Conservation (phyloP, 2,329 filamentous ascomycete genomes). For the Lecanicillium sp. region DNA sequence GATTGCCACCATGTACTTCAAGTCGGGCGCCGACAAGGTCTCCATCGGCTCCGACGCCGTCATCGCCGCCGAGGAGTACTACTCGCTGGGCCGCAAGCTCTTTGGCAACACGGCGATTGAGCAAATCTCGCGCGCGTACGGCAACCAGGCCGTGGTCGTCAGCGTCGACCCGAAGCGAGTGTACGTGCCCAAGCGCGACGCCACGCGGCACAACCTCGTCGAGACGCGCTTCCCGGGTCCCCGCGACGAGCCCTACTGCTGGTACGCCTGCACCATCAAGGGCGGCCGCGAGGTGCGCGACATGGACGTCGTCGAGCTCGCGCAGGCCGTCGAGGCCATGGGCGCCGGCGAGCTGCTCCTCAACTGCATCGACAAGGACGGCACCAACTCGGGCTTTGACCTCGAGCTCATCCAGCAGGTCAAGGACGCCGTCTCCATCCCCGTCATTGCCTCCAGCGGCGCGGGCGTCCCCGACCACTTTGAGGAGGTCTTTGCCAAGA, state of each 20-base stretch:
- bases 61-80: conserved; percentile 85
- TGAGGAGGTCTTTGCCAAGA: conserved; percentile 79
- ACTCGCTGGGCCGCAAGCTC: conserved; percentile 58
- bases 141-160: conserved; percentile 93
- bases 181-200: conserved; percentile 68
- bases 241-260: conserved; percentile 73
- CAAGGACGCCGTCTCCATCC: conserved; percentile 79
- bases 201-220: conserved; percentile 66
- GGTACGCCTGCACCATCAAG: conserved; percentile 97
- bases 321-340: conserved; percentile 89
- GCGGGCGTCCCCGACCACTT: conserved; percentile 87
- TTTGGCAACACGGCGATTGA: conserved; percentile 87
- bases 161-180: conserved; percentile 90
- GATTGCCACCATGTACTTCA: conserved; percentile 95
- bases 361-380: conserved; percentile 97
- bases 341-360: conserved; percentile 89
- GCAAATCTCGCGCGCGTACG: conserved; percentile 87
- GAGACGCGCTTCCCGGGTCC: conserved; percentile 63
- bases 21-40: conserved; percentile 93
- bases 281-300: conserved; percentile 92
- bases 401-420: conserved; percentile 84
- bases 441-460: conserved; percentile 90
- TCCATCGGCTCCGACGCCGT: conserved; percentile 95
- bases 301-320: conserved; percentile 83
- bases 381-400: conserved; percentile 90